Evolutionary conservation across 2,329 filamentous ascomycete species (phyloP), one percentile per base, ranked within the genome.

Genomic region (Ophiosphaerella herpotricha): DNA sequence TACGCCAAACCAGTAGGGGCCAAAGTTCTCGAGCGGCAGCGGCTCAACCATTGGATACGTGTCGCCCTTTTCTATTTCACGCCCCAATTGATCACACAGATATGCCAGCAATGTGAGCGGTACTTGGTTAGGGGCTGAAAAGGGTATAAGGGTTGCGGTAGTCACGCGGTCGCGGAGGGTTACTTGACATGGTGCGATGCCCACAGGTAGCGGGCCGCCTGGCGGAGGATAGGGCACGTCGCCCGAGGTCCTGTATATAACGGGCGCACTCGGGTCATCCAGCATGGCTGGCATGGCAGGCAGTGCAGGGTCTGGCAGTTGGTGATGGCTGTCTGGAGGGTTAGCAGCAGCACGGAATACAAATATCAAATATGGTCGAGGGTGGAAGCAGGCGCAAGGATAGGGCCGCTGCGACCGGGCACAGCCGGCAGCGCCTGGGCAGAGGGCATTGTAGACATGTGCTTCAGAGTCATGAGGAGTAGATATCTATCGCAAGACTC

Each of bases 21-120:
- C 86, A 68, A 96, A 96, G 55, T 82, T 83, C 16, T 89, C 85
- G n/a, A 87, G 77, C 4, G 86, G 78, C 74, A 96, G 84, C 14
- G 85, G 79, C 44, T 92, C 86, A 63, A 87, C 84, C 88, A 95
- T 93, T 18, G 91, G 90, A 72, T 96, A 96, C 1, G 91, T 95
- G 72, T 96, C 91, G 48, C 91, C 91, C 73, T 90, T 89, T 67
- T 94, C 90, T 66, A 96, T 94, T 74, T 96, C 91, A 74, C 89
- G 88, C 72, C 92, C 93, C 63, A 96, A 82, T 75, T 94, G 88
- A 66, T 91, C 88, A 62, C 84, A 89, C 39, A 96, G 83, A 67
- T 95, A 94, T 34, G 81, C 81, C 32, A 93, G 78, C 50, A 96
- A 78, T 6, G 87, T 86, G 34, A 80, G 77, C 2, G 91, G 91